Conservation (phyloP, 176 grass and related monocot genomes). For the Canna indica region DNA sequence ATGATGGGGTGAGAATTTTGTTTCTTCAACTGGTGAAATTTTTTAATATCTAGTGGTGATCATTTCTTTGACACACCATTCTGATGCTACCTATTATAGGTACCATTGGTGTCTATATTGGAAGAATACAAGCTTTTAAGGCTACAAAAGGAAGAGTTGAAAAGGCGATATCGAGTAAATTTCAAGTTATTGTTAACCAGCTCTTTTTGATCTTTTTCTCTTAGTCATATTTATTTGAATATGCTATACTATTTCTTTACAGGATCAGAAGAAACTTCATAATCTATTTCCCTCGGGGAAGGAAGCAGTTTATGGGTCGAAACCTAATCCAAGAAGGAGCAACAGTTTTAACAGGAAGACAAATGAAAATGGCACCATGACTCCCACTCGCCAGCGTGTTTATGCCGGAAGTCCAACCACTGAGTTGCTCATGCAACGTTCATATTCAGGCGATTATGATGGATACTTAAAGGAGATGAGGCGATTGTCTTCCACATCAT, state of each 20-base stretch:
- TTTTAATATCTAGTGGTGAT: not conserved
- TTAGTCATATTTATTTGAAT: not conserved
- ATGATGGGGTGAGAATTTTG: conserved; percentile 33
- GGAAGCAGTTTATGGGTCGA: conserved; percentile 27
- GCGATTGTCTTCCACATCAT: conserved; percentile 26
- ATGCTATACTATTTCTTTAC: not conserved
- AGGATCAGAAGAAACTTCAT: conserved; percentile 65
- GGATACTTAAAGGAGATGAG: conserved; percentile 52
- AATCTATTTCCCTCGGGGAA: conserved; percentile 36
- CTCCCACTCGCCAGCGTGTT: conserved; percentile 37
- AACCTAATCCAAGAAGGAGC: conserved; percentile 36
- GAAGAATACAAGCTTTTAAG: conserved; percentile 52
- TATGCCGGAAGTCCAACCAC: conserved; percentile 55
- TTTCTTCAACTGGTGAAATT: not conserved
- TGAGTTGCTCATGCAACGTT: conserved; percentile 63
- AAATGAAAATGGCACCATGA: conserved; percentile 60
- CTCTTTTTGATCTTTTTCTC: not conserved
- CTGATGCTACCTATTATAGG: conserved; percentile 6
- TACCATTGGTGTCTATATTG: conserved; percentile 37
- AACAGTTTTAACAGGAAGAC: conserved; percentile 27
- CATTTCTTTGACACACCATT: not conserved
- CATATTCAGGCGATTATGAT: conserved; percentile 37
- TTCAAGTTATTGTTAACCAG: not conserved
- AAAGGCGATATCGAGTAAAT: conserved; percentile 39
- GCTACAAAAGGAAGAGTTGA: conserved; percentile 37